Evolutionary conservation across 768 basidiomycete genomes (phyloP).

Genomic region (Favolaschia claudopus): DNA sequence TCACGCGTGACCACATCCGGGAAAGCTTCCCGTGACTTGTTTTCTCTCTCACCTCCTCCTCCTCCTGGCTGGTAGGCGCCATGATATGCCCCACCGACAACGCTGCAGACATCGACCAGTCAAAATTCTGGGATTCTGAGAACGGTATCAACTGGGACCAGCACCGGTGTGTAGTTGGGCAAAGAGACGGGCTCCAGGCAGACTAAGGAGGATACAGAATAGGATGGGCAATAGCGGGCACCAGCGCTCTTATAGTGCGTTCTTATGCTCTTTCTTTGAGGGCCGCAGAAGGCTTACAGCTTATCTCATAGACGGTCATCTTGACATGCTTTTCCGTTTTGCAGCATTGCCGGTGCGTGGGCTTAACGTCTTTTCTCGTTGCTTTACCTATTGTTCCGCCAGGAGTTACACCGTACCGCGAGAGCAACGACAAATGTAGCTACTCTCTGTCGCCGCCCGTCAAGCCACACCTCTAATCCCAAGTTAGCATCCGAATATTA

Average conservation of each 20-base stretch:
- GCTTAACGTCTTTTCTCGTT: too few species aligned
- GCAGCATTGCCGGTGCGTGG: slow-evolving; percentile 5
- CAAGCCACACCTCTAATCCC: slow-evolving; percentile 2
- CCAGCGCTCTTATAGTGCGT: slow-evolving; percentile 60
- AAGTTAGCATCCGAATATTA: slow-evolving; percentile 70
- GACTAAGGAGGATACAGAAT: slow-evolving; percentile 54
- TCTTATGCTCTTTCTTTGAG: background rate
- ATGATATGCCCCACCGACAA: slow-evolving; percentile 58
- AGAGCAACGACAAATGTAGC: slow-evolving; percentile 85
- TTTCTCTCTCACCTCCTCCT: too few species aligned
- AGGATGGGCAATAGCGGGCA: slow-evolving; percentile 78
- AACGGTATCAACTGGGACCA: slow-evolving; percentile 62
- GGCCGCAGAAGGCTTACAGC: background rate
- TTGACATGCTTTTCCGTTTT: slow-evolving; percentile 19
- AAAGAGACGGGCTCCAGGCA: background rate
- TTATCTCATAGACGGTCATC: slow-evolving; percentile 6
- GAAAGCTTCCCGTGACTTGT: too few species aligned
- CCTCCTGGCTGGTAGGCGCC: too few species aligned
- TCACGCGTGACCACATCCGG: too few species aligned
- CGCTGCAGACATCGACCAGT: slow-evolving; percentile 58
- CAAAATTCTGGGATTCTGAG: slow-evolving; percentile 61
- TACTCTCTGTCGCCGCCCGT: slow-evolving; percentile 15
- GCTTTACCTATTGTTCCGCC: background rate
- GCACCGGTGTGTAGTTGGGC: slow-evolving; percentile 14
- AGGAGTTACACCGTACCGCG: slow-evolving; percentile 76